These are phyloP conservation scores for Ochromonas danica DNA, from an alignment of 108 stramenopile species.

Conservation along the genomic window DNA sequence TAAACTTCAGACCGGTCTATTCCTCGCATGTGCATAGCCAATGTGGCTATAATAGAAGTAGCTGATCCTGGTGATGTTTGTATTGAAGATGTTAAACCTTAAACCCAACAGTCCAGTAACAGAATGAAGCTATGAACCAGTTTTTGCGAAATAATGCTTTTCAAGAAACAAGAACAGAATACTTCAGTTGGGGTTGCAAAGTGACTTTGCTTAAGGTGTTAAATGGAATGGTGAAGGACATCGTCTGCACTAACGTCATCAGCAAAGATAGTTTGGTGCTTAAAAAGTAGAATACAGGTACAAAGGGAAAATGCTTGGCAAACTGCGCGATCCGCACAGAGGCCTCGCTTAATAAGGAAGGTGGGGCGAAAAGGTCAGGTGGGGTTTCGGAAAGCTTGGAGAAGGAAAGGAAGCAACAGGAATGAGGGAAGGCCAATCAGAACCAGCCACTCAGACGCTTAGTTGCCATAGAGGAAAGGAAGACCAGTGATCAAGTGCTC, in stretches of 20 bases:
- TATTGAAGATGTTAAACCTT: too few species aligned
- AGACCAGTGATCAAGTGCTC: too few species aligned
- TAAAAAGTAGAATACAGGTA: conserved; percentile 17
- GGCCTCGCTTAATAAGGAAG: conserved; percentile 14
- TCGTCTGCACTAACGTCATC: too few species aligned
- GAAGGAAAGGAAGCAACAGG: conserved; percentile 14
- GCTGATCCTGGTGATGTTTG: too few species aligned
- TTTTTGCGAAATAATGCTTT: too few species aligned
- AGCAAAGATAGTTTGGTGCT: conserved; percentile 15
- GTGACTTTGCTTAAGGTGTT: neutral
- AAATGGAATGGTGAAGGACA: neutral
- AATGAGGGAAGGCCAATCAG: conserved; percentile 14
- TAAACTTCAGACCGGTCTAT: neutral
- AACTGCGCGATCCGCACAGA: conserved; percentile 13
- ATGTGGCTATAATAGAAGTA: neutral
- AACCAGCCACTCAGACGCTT: conserved; percentile 13
- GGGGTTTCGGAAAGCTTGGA: conserved; percentile 13
- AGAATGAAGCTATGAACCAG: too few species aligned
- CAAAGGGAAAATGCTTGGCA: conserved; percentile 9
- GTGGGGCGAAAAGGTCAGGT: conserved; percentile 13
- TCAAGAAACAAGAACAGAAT: too few species aligned
- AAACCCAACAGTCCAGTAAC: too few species aligned
- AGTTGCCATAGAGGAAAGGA: too few species aligned
- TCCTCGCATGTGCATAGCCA: neutral
- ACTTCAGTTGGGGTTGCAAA: too few species aligned